Percentiles rank a stretch among this genome's conserved stretches.
phyloP scores from a whole-genome alignment of 495 filamentous ascomycete species.

The Saxophila tyrrhenica region DNA sequence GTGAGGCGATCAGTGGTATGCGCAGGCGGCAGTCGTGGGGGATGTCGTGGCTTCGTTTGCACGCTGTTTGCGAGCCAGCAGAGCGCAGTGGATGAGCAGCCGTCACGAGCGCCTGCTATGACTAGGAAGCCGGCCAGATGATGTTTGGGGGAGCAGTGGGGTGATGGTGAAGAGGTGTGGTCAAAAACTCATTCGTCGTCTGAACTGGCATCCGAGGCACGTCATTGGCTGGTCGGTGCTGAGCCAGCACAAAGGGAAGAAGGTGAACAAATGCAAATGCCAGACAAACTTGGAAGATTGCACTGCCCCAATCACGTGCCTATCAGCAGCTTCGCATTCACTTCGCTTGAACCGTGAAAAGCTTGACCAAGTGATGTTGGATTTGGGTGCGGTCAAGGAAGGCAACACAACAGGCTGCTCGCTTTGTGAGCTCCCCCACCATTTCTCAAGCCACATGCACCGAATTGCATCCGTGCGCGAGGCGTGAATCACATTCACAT shows the following conservation, averaged over 20 bases:
- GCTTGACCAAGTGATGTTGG: not conserved
- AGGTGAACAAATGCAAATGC: too few species aligned
- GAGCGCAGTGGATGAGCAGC: too few species aligned
- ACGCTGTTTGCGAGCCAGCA: too few species aligned
- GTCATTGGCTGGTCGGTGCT: constrained; percentile 1
- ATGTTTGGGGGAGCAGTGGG: too few species aligned
- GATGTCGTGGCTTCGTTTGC: too few species aligned
- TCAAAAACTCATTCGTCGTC: not conserved
- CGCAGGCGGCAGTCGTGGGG: not conserved
- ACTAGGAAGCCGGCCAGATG: too few species aligned
- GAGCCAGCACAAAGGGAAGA: not conserved
- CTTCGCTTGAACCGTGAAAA: too few species aligned
- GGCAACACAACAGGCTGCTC: too few species aligned
- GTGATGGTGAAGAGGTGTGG: not conserved
- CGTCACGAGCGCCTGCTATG: too few species aligned
- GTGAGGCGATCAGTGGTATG: not conserved
- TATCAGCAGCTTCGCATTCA: not conserved
- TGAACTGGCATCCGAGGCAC: not conserved
- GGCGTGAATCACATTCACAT: not conserved
- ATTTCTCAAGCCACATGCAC: too few species aligned
- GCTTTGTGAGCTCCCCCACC: not conserved
- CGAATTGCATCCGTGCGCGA: not conserved
- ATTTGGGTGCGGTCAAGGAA: not conserved
- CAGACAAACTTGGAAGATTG: too few species aligned
- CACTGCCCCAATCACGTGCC: not conserved